These are phyloP conservation scores for Phaeophleospora eucalypticola DNA, from an alignment of 2,329 filamentous ascomycete genomes.

Conservation along the genomic window DNA sequence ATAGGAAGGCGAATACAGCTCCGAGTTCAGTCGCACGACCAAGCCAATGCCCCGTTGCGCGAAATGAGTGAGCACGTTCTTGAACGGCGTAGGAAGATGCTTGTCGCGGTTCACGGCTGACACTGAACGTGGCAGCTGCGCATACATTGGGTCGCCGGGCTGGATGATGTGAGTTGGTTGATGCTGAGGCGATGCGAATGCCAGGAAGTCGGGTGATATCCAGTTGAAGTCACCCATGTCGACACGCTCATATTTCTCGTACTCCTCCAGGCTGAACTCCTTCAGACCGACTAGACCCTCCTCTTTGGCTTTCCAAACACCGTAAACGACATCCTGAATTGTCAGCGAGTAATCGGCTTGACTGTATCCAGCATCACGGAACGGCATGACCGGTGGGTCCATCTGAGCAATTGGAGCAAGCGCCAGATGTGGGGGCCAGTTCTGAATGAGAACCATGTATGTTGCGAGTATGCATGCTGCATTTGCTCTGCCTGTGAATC, in stretches of 20 bases:
- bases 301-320: constrained; percentile 98
- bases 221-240: constrained; percentile 99
- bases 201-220: constrained; percentile 91
- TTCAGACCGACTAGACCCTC: constrained; percentile 86
- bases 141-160: constrained; percentile 67
- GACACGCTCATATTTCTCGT: constrained; percentile 90
- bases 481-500: constrained; percentile 71
- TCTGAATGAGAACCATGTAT: constrained; percentile 98
- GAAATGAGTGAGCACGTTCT: constrained; percentile 92
- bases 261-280: constrained; percentile 94
- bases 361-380: constrained; percentile 96
- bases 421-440: constrained; percentile 93
- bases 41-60: constrained; percentile 81
- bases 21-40: constrained; percentile 91
- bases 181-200: constrained; percentile 92
- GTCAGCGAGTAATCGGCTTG: constrained; percentile 95
- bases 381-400: constrained; percentile 97
- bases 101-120: constrained; percentile 63
- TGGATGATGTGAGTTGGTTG: constrained; percentile 69
- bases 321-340: constrained; percentile 96
- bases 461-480: constrained; percentile 91
- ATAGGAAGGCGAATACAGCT: constrained; percentile 93
- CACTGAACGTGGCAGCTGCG: constrained; percentile 70
- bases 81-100: constrained; percentile 78
- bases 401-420: constrained; percentile 93